A percentile compares a stretch with the other conserved stretches of the same genome.
These are phyloP conservation scores for Pestalotiopsis sp. DNA, from an alignment of 2,329 filamentous ascomycete species.

Conservation along the genomic window DNA sequence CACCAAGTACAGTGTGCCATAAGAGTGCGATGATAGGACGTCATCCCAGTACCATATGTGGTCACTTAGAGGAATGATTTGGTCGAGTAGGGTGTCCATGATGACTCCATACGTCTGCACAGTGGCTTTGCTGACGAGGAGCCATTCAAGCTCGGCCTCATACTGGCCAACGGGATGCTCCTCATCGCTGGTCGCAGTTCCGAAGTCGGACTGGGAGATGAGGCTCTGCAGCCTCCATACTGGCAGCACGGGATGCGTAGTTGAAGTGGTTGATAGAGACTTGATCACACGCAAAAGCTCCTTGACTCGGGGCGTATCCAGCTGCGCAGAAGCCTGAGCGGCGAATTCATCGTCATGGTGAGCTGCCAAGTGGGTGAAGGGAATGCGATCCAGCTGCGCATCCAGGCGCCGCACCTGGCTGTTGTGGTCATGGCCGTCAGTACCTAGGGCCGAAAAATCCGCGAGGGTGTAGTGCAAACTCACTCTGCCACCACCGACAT, in stretches of 20 bases:
- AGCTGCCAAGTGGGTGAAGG: constrained; percentile 47
- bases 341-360: constrained; percentile 36
- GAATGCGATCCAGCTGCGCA: constrained; percentile 67
- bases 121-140: constrained; percentile 87
- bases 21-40: constrained; percentile 75
- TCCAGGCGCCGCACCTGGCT: constrained; percentile 67
- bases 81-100: constrained; percentile 75
- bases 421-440: constrained; percentile 18
- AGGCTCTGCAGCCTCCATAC: constrained; percentile 62
- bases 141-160: constrained; percentile 84
- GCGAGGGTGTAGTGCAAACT: constrained; percentile 26
- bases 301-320: constrained; percentile 58
- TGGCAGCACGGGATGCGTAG: constrained; percentile 64
- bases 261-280: constrained; percentile 70
- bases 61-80: constrained; percentile 81
- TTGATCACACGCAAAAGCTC: constrained; percentile 71
- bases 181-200: constrained; percentile 34
- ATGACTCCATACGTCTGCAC: constrained; percentile 87
- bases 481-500: constrained; percentile 55
- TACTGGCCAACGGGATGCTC: constrained; percentile 47
- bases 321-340: constrained; percentile 39
- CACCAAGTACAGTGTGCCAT: constrained; percentile 80
- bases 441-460: not conserved
- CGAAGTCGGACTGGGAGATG: constrained; percentile 65
- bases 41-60: constrained; percentile 98